Conservation (phyloP, 2,329 filamentous ascomycete species). For the Spiromastix sp. region DNA sequence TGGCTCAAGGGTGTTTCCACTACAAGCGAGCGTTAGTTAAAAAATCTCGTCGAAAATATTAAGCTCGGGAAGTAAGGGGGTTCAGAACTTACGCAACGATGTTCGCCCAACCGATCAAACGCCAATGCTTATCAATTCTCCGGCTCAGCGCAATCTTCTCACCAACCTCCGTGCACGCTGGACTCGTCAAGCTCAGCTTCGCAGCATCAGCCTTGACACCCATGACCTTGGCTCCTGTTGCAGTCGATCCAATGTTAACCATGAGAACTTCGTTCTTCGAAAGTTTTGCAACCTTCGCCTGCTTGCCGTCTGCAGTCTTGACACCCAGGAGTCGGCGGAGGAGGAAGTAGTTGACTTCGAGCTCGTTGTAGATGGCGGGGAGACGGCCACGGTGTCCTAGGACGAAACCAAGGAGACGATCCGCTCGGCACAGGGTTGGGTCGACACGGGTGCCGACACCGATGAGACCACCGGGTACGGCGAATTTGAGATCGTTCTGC, state of each 20-base stretch:
- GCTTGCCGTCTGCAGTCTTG: slow-evolving; percentile 95
- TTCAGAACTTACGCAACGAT: slow-evolving; percentile 48
- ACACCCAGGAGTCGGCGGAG: slow-evolving; percentile 90
- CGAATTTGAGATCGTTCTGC: slow-evolving; percentile 96
- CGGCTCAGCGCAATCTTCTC: slow-evolving; percentile 95
- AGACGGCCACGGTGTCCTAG: slow-evolving; percentile 88
- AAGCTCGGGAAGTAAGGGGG: neutral
- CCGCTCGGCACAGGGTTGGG: slow-evolving; percentile 93
- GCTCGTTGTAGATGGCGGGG: slow-evolving; percentile 94
- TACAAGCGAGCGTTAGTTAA: slow-evolving; percentile 11
- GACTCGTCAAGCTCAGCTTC: slow-evolving; percentile 83
- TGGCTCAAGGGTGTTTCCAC: slow-evolving; percentile 39
- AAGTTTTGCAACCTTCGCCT: slow-evolving; percentile 97
- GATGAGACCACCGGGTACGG: slow-evolving; percentile 92
- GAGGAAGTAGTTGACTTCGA: slow-evolving; percentile 99
- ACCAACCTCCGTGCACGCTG: slow-evolving; percentile 91
- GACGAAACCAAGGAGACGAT: slow-evolving; percentile 97
- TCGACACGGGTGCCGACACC: slow-evolving; percentile 97
- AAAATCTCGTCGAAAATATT: slow-evolving; percentile 8
- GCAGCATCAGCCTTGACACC: slow-evolving; percentile 97
- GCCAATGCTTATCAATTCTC: slow-evolving; percentile 99
- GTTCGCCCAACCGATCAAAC: slow-evolving; percentile 83
- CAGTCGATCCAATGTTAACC: slow-evolving; percentile 98
- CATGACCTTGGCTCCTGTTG: slow-evolving; percentile 92
- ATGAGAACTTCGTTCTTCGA: slow-evolving; percentile 98